Conservation (phyloP, 495 filamentous ascomycete species). For the Hyaloscypha variabilis region DNA sequence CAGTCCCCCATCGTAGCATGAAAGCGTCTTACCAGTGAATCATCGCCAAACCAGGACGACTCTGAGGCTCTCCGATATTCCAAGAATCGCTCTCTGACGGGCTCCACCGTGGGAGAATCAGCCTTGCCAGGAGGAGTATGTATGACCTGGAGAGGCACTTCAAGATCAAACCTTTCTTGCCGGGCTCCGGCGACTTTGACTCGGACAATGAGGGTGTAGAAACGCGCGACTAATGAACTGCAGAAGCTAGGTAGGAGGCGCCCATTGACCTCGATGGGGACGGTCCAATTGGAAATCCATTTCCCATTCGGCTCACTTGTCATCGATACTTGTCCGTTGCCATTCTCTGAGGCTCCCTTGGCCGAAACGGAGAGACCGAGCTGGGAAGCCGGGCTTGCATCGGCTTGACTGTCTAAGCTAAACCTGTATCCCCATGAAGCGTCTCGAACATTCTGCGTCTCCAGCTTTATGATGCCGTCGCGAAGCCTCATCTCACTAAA, state of each 20-base stretch:
- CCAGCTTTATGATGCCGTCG: slow-evolving; percentile 11
- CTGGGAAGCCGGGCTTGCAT: not conserved
- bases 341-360: not conserved
- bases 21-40: slow-evolving; percentile 7
- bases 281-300: slow-evolving; percentile 1
- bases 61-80: slow-evolving; percentile 4
- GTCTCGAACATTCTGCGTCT: not conserved
- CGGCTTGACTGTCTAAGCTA: not conserved
- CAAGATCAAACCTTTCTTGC: slow-evolving; percentile 7
- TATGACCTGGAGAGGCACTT: slow-evolving; percentile 15
- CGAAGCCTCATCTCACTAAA: slow-evolving; percentile 1
- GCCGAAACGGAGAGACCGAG: not conserved
- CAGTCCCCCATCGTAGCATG: not conserved
- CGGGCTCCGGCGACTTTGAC: slow-evolving; percentile 6
- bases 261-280: slow-evolving; percentile 9
- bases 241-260: slow-evolving; percentile 17
- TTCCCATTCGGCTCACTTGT: not conserved
- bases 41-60: not conserved
- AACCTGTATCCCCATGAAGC: slow-evolving; percentile 12
- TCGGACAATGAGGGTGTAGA: slow-evolving; percentile 8
- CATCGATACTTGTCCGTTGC: not conserved
- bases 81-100: slow-evolving; percentile 3
- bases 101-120: not conserved
- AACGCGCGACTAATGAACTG: slow-evolving; percentile 9
- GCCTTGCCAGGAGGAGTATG: slow-evolving; percentile 3